These are phyloP conservation scores for Corynespora cassiicola DNA, from an alignment of 2,329 filamentous ascomycete species.

Conservation along the genomic window DNA sequence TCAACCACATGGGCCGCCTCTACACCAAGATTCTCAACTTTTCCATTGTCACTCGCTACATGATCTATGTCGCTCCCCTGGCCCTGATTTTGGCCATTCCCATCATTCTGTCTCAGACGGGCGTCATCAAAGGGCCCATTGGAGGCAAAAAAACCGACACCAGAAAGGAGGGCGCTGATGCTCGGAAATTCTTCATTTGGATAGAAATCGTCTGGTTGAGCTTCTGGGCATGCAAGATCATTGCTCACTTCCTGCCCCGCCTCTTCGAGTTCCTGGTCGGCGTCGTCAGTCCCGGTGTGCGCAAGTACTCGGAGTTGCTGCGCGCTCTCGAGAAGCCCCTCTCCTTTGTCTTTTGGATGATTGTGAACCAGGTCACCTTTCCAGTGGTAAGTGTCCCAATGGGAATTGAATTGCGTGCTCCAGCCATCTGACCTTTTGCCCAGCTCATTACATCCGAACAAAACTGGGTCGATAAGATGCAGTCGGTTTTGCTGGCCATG, in stretches of 20 bases:
- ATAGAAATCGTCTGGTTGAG: constrained; percentile 69
- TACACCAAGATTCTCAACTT: constrained; percentile 68
- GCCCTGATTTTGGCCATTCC: constrained; percentile 66
- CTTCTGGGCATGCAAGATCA: constrained; percentile 67
- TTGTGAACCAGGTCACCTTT: constrained; percentile 67
- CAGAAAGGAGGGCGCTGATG: constrained; percentile 51
- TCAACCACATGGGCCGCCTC: constrained; percentile 65
- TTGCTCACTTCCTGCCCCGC: constrained; percentile 64
- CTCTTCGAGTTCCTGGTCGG: constrained; percentile 68
- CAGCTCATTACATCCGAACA: constrained; percentile 14
- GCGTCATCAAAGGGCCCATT: constrained; percentile 49
- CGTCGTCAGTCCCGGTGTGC: constrained; percentile 68
- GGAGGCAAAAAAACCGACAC: constrained; percentile 59
- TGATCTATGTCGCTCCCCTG: constrained; percentile 67
- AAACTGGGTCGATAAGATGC: constrained; percentile 63
- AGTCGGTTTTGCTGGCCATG: constrained; percentile 69
- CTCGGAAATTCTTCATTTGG: constrained; percentile 70
- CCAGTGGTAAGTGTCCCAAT: constrained; percentile 50
- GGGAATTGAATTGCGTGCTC: not conserved
- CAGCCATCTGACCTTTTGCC: constrained; percentile 3
- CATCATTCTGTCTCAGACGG: constrained; percentile 66
- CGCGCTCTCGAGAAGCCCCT: constrained; percentile 65
- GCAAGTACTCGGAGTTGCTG: constrained; percentile 68
- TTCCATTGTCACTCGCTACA: constrained; percentile 68
- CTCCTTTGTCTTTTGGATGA: constrained; percentile 66